phyloP scores from a whole-genome alignment of 2,329 filamentous ascomycete species.

The Cladophialophora bantiana region DNA sequence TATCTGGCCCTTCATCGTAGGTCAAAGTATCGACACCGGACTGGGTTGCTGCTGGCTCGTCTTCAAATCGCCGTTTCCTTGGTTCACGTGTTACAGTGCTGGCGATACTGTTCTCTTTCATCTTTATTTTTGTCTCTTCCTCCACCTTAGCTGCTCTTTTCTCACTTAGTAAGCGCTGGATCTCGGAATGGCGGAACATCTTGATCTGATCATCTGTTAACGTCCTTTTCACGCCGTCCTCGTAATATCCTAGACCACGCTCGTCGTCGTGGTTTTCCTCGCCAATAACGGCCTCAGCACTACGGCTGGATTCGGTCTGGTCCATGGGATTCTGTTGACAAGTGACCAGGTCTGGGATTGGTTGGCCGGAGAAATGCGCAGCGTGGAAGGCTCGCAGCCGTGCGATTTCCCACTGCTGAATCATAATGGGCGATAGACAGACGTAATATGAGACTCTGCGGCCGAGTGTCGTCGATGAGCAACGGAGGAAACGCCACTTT shows the following conservation, averaged over 20 bases:
- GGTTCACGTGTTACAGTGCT: background rate
- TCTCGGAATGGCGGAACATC: constrained; percentile 88
- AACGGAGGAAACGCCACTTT: background rate
- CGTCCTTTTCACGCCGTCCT: constrained; percentile 85
- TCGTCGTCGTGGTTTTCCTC: constrained; percentile 49
- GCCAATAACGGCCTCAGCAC: background rate
- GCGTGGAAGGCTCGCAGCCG: constrained; percentile 35
- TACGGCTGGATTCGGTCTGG: background rate
- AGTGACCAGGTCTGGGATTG: constrained; percentile 26
- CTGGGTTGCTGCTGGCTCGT: constrained; percentile 14
- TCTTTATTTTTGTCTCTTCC: constrained; percentile 26
- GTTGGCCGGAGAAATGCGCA: constrained; percentile 36
- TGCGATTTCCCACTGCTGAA: constrained; percentile 27
- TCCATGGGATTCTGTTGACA: background rate
- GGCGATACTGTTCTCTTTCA: constrained; percentile 10
- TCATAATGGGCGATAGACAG: constrained; percentile 16
- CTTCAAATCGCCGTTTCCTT: constrained; percentile 28
- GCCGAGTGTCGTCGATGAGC: background rate
- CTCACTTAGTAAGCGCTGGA: constrained; percentile 72
- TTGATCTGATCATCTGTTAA: constrained; percentile 89
- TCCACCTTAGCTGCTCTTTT: constrained; percentile 40
- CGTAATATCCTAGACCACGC: constrained; percentile 78
- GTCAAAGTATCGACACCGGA: constrained; percentile 25
- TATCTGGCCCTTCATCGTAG: constrained; percentile 33
- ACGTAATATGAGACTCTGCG: background rate